These are phyloP conservation scores for Pseudonitzschia multiseries DNA, from an alignment of 108 stramenopile species.

Conservation along the genomic window DNA sequence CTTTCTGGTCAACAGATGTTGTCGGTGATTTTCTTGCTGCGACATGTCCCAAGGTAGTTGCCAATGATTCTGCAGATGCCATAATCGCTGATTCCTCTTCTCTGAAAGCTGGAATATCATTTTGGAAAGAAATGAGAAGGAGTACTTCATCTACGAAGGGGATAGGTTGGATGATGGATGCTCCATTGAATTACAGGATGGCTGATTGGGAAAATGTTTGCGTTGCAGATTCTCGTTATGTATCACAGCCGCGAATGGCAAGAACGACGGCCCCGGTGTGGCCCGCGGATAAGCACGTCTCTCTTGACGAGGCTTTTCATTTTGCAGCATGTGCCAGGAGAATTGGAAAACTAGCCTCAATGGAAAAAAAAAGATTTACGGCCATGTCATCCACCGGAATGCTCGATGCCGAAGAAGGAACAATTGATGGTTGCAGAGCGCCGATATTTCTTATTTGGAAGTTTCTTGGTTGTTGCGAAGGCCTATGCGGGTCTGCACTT, in stretches of 20 bases:
- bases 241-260: constrained; percentile 1
- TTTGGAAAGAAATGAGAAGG: constrained; percentile 69
- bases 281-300: constrained; percentile 80
- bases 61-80: constrained; percentile 80
- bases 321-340: constrained; percentile 83
- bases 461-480: constrained; percentile 73
- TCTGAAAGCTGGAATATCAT: constrained; percentile 75
- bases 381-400: constrained; percentile 8
- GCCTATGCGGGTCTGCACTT: constrained; percentile 69
- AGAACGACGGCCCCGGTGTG: constrained; percentile 57
- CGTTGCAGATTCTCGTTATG: constrained; percentile 21
- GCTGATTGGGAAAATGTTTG: constrained; percentile 77
- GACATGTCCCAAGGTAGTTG: constrained; percentile 79
- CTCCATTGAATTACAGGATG: constrained; percentile 74
- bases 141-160: constrained; percentile 45
- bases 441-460: constrained; percentile 63
- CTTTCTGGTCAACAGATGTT: constrained; percentile 85
- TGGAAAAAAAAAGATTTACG: constrained; percentile 35
- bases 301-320: constrained; percentile 73
- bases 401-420: constrained; percentile 18
- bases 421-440: constrained; percentile 11
- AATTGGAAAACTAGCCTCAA: constrained; percentile 78
- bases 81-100: constrained; percentile 83
- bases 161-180: constrained; percentile 71
- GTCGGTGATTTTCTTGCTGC: constrained; percentile 74